Evolutionary conservation across 176 grass and related monocot genomes (phyloP), one percentile per base, ranked within the genome.

Genomic region (Puya raimondii): DNA sequence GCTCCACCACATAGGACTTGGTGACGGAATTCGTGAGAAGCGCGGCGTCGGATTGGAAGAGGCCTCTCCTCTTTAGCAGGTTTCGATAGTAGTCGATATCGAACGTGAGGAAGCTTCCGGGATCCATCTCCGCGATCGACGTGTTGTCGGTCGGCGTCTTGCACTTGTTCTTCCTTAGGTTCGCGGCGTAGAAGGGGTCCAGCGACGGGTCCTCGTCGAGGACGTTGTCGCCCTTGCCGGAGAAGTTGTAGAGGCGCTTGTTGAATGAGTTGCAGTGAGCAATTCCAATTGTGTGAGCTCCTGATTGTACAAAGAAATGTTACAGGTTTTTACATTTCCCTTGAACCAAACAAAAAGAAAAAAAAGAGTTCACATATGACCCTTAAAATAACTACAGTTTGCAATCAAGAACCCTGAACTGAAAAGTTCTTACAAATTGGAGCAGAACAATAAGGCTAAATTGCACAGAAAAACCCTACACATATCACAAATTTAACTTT

Each of bases 281-380:
- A 23, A 99, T 85, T 71, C 94, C 89, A 53, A 99, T 93, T 9
- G 94, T 93, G 82, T 99, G 94, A 59, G 82, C 84, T 20, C 89
- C 94, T 99, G 76, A 58, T 47, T 23, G 29, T 1, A 12, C 50
- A 51, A 25, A 58, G 15, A 47, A 65, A 23, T 68, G 10, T 53
- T 50, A 3, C 9, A 10, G 12, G 27, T 57, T 53, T 1, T 57
- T 33, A 33, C 29, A 33, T 5, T 67, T 47, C 14, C 3, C 16
- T 12, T 14, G 10, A n/a, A 16, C n/a, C 23, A 33, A 17, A 48
- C 4, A 69, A 69, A 54, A 9, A 51, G 25, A 21, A 18, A 53
- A 16, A 27, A 53, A 27, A 63, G 1, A 74, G 53, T 21, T 3
- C 70, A 47, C 15, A 10, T 10, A 12, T 64, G 48, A 33, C 16